Evolutionary conservation across 78 protist genomes (phyloP).

Genomic region (Guillardia theta): DNA sequence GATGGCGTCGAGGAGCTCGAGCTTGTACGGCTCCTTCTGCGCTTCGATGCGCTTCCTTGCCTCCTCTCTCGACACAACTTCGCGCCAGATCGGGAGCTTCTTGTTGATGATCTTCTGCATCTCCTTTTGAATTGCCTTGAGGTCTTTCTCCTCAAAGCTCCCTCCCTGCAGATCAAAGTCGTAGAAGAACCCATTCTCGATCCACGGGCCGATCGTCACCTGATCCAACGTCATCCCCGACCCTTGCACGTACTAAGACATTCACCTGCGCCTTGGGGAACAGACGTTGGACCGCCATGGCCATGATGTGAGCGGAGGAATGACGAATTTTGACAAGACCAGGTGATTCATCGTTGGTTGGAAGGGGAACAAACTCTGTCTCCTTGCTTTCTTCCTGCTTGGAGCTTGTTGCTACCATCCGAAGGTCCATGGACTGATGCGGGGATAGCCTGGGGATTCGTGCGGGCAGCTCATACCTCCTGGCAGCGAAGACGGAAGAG

Average conservation of each 20-base stretch:
- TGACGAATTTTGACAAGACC: too few species aligned
- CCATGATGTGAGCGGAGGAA: slow-evolving; percentile 53
- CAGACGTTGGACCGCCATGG: slow-evolving; percentile 53
- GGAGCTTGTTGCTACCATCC: too few species aligned
- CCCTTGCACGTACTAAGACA: too few species aligned
- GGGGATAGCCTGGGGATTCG: too few species aligned
- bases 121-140: slow-evolving; percentile 51
- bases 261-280: neutral
- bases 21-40: slow-evolving; percentile 49
- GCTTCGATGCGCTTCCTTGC: neutral
- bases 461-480: too few species aligned
- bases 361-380: too few species aligned
- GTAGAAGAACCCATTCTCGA: slow-evolving; percentile 63
- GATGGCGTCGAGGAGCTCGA: slow-evolving; percentile 49
- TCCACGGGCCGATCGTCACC: slow-evolving; percentile 60
- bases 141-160: slow-evolving; percentile 17
- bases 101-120: slow-evolving; percentile 39
- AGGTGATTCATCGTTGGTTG: too few species aligned
- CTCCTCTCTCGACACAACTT: slow-evolving; percentile 46
- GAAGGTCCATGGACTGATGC: too few species aligned
- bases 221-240: too few species aligned
- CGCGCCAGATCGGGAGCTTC: too few species aligned
- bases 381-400: too few species aligned
- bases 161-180: slow-evolving; percentile 40
- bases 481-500: too few species aligned